A percentile compares a stretch with the other conserved stretches of the same genome.
Evolutionary conservation across 2,329 filamentous ascomycete species (phyloP).

Genomic region (Botrytis cinerea): DNA sequence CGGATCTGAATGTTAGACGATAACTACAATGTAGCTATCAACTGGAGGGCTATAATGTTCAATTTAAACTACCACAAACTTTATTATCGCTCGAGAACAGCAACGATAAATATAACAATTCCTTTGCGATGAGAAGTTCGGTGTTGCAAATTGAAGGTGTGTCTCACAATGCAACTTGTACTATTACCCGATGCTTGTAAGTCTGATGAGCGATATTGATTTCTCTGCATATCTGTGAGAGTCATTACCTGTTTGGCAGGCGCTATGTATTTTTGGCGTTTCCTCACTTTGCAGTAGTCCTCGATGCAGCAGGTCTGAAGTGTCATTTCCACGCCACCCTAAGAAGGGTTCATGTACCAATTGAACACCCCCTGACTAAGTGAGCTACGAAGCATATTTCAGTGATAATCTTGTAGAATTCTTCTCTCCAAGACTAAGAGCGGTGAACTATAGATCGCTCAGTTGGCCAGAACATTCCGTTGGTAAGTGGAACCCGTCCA

Average conservation of each 20-base stretch:
- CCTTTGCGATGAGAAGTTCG: neutral
- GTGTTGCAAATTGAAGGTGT: neutral
- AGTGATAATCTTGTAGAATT: neutral
- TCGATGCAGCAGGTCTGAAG: neutral
- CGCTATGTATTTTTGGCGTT: too few species aligned
- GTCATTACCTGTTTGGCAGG: neutral
- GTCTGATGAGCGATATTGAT: neutral
- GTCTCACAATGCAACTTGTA: neutral
- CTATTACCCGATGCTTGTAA: neutral
- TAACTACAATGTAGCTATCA: neutral
- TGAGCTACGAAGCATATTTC: neutral
- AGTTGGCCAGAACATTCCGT: neutral
- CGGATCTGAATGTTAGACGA: neutral
- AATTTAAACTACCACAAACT: neutral
- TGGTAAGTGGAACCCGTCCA: neutral
- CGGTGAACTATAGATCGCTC: neutral
- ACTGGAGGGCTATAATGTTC: neutral
- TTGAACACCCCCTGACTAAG: neutral
- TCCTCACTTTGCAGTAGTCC: too few species aligned
- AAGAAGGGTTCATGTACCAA: neutral
- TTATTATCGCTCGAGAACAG: neutral
- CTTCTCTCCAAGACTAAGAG: neutral
- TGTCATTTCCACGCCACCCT: neutral
- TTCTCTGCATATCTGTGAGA: neutral
- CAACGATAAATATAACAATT: neutral